Evolutionary conservation across 139 green algal genomes (phyloP).

Genomic region (Tetraselmis chui): DNA sequence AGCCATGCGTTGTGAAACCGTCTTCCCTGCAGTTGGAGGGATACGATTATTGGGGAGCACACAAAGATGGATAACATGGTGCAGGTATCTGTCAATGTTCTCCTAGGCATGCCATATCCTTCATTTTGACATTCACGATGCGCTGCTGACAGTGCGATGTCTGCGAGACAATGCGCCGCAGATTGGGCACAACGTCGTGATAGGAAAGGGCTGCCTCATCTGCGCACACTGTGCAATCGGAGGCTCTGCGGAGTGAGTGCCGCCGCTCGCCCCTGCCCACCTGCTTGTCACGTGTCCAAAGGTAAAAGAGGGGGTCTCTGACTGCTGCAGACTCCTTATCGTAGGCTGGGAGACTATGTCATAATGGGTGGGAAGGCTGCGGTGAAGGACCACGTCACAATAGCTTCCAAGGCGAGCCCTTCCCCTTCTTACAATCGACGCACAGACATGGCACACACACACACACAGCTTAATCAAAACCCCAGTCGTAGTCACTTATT

Average conservation of each 20-base stretch:
- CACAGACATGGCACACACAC: too few relatives aligned
- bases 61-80: conserved; percentile 43
- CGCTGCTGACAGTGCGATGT: too few relatives aligned
- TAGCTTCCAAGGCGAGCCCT: conserved; percentile 7
- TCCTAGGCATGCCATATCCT: too few relatives aligned
- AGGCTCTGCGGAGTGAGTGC: conserved; percentile 22
- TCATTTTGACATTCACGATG: too few relatives aligned
- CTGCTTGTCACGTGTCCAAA: not conserved
- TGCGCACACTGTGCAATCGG: conserved; percentile 35
- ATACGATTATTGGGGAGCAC: conserved; percentile 36
- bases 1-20: too few relatives aligned
- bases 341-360: conserved; percentile 38
- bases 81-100: too few relatives aligned
- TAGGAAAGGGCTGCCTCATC: conserved; percentile 31
- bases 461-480: too few relatives aligned
- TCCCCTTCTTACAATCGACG: too few relatives aligned
- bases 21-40: conserved; percentile 33
- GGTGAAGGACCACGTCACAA: conserved; percentile 32
- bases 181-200: conserved; percentile 39
- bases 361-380: conserved; percentile 40
- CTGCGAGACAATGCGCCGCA: not conserved
- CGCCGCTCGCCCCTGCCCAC: not conserved
- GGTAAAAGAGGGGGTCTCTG: too few relatives aligned
- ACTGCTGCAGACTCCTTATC: too few relatives aligned
- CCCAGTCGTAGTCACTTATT: too few relatives aligned